A percentile compares a stretch with the other conserved stretches of the same genome.
Conservation (phyloP, 495 filamentous ascomycete species). For the Poronia punctata region DNA sequence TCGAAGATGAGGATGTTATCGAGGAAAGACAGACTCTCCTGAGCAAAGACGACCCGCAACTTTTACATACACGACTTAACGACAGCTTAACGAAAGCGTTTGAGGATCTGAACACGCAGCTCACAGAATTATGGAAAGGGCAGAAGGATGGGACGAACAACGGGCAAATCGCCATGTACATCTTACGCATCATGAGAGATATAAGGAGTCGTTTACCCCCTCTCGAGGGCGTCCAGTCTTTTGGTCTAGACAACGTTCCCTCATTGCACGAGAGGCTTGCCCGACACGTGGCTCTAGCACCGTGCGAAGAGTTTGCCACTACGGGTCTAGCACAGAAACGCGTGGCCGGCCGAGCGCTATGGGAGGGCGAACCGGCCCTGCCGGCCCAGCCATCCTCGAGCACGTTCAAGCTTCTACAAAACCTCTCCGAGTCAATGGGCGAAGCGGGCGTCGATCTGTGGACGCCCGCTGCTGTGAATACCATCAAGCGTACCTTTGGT, state of each 20-base stretch:
- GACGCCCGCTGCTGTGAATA: conserved; percentile 60
- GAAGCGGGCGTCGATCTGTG: conserved; percentile 71
- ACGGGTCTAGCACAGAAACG: conserved; percentile 31
- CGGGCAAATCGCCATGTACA: conserved; percentile 56
- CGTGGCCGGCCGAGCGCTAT: conserved; percentile 51
- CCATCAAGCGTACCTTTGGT: conserved; percentile 52
- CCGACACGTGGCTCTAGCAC: conserved; percentile 22
- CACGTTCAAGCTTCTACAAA: conserved; percentile 66
- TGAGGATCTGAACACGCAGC: conserved; percentile 45
- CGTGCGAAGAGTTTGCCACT: conserved; percentile 36
- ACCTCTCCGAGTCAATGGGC: conserved; percentile 59
- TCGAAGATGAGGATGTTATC: conserved; percentile 66
- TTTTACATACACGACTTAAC: conserved; percentile 55
- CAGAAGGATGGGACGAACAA: conserved; percentile 36
- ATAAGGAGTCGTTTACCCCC: conserved; percentile 59
- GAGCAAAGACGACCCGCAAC: conserved; percentile 63
- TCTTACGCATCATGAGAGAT: conserved; percentile 72
- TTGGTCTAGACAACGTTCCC: conserved; percentile 47
- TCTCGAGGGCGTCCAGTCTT: conserved; percentile 30
- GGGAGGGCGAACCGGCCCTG: conserved; percentile 69
- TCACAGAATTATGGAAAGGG: conserved; percentile 41
- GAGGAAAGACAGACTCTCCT: conserved; percentile 58
- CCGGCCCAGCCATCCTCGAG: conserved; percentile 77
- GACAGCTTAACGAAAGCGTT: conserved; percentile 53
- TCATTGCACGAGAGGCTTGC: conserved; percentile 52